Evolutionary conservation across 2,329 filamentous ascomycete species (phyloP).

Genomic region (Thelonectria olida): DNA sequence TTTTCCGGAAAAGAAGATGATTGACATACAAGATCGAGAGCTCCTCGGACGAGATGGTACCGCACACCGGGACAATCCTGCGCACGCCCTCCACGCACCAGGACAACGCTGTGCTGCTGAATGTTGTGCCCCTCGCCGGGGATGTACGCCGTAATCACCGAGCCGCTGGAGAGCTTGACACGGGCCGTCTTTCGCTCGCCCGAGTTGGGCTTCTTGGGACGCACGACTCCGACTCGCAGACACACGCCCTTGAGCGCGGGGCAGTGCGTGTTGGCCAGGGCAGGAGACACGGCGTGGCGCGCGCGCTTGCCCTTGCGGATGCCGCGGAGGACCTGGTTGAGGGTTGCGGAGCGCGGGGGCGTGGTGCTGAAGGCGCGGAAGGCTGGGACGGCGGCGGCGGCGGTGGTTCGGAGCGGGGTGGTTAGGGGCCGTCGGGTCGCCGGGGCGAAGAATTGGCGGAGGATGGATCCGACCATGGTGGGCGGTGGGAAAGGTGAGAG

Average conservation of each 20-base stretch:
- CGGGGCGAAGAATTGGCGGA: slow-evolving; percentile 48
- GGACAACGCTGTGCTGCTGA: slow-evolving; percentile 96
- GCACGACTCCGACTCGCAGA: slow-evolving; percentile 89
- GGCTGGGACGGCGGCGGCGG: slow-evolving; percentile 39
- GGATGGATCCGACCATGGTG: slow-evolving; percentile 48
- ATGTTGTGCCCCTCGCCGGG: slow-evolving; percentile 98
- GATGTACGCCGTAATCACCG: slow-evolving; percentile 91
- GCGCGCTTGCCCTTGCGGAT: slow-evolving; percentile 82
- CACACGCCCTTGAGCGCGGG: slow-evolving; percentile 96
- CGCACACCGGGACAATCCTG: slow-evolving; percentile 99
- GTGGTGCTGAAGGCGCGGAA: slow-evolving; percentile 67
- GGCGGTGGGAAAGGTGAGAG: slow-evolving; percentile 29
- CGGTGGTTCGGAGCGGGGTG: slow-evolving; percentile 26
- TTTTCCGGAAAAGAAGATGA: not conserved
- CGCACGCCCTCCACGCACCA: slow-evolving; percentile 90
- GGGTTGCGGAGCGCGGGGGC: slow-evolving; percentile 66
- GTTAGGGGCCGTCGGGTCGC: slow-evolving; percentile 40
- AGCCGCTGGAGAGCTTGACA: slow-evolving; percentile 87
- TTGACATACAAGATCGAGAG: slow-evolving; percentile 85
- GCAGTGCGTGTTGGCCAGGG: slow-evolving; percentile 72
- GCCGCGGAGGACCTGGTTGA: slow-evolving; percentile 79
- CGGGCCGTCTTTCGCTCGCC: slow-evolving; percentile 96
- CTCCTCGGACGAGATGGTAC: slow-evolving; percentile 91
- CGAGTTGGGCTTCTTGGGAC: slow-evolving; percentile 99
- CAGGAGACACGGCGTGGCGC: slow-evolving; percentile 88